Percentiles rank a stretch among this genome's conserved stretches.
These are phyloP conservation scores for Phytophthora cactorum DNA, from an alignment of 352 stramenopile genomes.

Conservation along the genomic window DNA sequence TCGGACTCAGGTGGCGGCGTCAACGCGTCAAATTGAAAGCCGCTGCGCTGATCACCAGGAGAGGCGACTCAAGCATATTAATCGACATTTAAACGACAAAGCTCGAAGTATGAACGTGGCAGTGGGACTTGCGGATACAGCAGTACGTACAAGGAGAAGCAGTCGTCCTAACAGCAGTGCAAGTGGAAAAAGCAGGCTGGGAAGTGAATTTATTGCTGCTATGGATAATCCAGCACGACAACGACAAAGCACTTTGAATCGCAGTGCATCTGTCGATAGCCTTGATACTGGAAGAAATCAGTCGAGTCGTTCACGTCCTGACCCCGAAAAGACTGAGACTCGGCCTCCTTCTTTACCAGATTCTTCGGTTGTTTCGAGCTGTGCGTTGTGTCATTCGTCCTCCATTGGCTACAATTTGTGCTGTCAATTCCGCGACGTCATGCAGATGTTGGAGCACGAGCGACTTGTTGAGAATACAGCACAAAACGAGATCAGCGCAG, in stretches of 20 bases:
- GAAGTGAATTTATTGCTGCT: neutral
- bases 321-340: too few relatives aligned
- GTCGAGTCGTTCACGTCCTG: too few relatives aligned
- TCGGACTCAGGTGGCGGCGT: slow-evolving; percentile 51
- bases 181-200: neutral
- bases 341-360: neutral
- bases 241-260: too few relatives aligned
- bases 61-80: slow-evolving; percentile 44
- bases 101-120: slow-evolving; percentile 50
- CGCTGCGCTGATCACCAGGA: slow-evolving; percentile 51
- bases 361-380: slow-evolving; percentile 10
- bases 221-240: neutral
- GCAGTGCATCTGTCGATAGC: too few relatives aligned
- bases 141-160: slow-evolving; percentile 1
- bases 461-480: slow-evolving; percentile 5
- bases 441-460: slow-evolving; percentile 52
- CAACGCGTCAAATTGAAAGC: slow-evolving; percentile 54
- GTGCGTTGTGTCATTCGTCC: slow-evolving; percentile 59
- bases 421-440: slow-evolving; percentile 62
- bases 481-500: slow-evolving; percentile 6
- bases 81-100: slow-evolving; percentile 50
- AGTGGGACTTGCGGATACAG: slow-evolving; percentile 2
- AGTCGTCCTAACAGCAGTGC: slow-evolving; percentile 16
- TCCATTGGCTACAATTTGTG: slow-evolving; percentile 73
- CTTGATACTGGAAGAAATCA: neutral